Percentiles rank a stretch among this genome's conserved stretches.
These are phyloP conservation scores for Rosa multiflora DNA, from an alignment of 306 rosid genomes.

Conservation along the genomic window DNA sequence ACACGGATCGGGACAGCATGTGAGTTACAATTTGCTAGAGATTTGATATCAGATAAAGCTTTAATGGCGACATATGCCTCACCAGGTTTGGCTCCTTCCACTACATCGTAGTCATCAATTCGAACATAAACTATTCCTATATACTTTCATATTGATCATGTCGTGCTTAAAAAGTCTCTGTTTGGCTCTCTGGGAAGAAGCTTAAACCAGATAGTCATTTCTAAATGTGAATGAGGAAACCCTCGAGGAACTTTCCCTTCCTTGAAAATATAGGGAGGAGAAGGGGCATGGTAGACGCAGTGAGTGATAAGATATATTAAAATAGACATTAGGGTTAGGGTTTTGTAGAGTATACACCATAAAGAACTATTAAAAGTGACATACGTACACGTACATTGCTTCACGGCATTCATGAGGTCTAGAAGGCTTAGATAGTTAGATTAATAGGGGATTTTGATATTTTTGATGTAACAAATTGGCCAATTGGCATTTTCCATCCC, in stretches of 20 bases:
- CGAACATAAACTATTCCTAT: not conserved
- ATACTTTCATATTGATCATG: not conserved
- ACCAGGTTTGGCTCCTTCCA: not conserved
- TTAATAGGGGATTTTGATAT: conserved; percentile 15
- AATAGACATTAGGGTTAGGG: conserved; percentile 6
- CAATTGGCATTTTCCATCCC: conserved; percentile 28
- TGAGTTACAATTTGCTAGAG: conserved; percentile 8
- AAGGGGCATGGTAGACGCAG: conserved; percentile 29
- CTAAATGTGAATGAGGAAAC: conserved; percentile 26
- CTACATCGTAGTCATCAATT: conserved; percentile 2
- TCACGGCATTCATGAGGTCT: conserved; percentile 54
- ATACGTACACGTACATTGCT: conserved; percentile 37
- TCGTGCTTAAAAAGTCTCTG: not conserved
- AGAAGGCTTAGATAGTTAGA: conserved; percentile 21
- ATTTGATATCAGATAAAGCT: conserved; percentile 1
- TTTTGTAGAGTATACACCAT: not conserved
- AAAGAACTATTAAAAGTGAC: conserved; percentile 26
- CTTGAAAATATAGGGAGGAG: conserved; percentile 16
- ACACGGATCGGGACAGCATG: conserved; percentile 33
- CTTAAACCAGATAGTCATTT: not conserved
- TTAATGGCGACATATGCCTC: conserved; percentile 12
- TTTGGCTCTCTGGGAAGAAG: conserved; percentile 7
- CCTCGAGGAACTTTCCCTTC: conserved; percentile 25
- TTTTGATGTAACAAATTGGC: conserved; percentile 34
- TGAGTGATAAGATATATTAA: conserved; percentile 23